phyloP scores from a whole-genome alignment of 257 asterid species.

The Nemophila menziesii region DNA sequence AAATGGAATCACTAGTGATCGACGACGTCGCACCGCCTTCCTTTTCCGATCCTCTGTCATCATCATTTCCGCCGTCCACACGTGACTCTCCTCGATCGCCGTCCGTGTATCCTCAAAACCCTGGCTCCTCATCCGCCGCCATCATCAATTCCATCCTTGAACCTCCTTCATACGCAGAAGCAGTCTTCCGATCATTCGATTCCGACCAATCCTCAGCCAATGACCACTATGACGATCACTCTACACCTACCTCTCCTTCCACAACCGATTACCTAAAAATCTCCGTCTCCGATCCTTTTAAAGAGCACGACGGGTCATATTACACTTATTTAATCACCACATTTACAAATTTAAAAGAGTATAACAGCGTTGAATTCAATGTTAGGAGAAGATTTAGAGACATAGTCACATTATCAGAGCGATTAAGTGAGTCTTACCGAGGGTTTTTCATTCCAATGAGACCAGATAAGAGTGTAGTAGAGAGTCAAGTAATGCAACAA shows the following conservation, averaged over 20 bases:
- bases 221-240: conserved; percentile 44
- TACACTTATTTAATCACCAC: conserved; percentile 73
- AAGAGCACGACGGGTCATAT: conserved; percentile 60
- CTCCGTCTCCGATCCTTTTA: conserved; percentile 73
- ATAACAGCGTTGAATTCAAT: conserved; percentile 53
- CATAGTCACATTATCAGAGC: conserved; percentile 62
- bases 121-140: conserved; percentile 20
- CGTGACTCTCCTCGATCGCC: conserved; percentile 8
- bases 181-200: conserved; percentile 78
- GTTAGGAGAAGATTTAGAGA: conserved; percentile 90
- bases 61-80: conserved; percentile 26
- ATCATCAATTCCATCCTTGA: conserved; percentile 56
- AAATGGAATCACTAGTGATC: conserved; percentile 47
- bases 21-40: conserved; percentile 24
- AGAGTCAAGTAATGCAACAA: conserved; percentile 90
- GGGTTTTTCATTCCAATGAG: conserved; percentile 76
- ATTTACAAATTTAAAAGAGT: conserved; percentile 57
- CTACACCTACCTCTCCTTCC: conserved; percentile 20
- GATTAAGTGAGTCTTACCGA: conserved; percentile 59
- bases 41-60: conserved; percentile 34
- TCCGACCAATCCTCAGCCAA: conserved; percentile 21
- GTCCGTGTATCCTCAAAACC: conserved; percentile 22
- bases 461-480: conserved; percentile 94
- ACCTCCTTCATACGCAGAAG: conserved; percentile 99
- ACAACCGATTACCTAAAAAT: conserved; percentile 36